Evolutionary conservation across 2,329 filamentous ascomycete genomes (phyloP).

Genomic region (Fonsecaea nubica): DNA sequence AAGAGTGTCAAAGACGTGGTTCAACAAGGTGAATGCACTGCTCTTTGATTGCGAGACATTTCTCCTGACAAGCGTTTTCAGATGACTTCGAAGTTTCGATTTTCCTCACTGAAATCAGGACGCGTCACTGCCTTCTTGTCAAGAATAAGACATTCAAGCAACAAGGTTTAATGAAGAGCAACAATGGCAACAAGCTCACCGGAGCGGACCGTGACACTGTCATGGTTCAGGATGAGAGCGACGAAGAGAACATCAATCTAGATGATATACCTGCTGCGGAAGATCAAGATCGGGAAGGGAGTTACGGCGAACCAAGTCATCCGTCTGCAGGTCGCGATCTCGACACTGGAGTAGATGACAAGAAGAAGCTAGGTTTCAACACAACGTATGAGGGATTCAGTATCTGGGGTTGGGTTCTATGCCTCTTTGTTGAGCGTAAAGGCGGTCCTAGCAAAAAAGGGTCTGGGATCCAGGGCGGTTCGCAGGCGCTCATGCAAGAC

Average conservation of each 20-base stretch:
- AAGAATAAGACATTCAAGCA: constrained; percentile 81
- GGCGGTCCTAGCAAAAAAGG: constrained; percentile 53
- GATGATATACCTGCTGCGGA: constrained; percentile 33
- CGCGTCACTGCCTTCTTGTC: constrained; percentile 82
- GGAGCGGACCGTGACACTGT: constrained; percentile 53
- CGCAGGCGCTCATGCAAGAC: constrained; percentile 79
- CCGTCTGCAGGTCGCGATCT: background rate
- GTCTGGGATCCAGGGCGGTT: constrained; percentile 51
- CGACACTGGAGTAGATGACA: constrained; percentile 64
- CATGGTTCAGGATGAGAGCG: constrained; percentile 64
- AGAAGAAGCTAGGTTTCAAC: constrained; percentile 87
- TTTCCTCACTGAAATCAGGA: constrained; percentile 85
- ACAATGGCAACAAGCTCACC: constrained; percentile 69
- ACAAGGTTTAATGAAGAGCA: constrained; percentile 55
- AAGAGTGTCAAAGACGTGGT: constrained; percentile 88
- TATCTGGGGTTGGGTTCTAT: constrained; percentile 92
- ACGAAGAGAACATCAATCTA: constrained; percentile 57
- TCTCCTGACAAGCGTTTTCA: constrained; percentile 46
- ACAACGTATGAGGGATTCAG: constrained; percentile 94
- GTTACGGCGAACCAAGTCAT: constrained; percentile 20
- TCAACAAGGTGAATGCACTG: constrained; percentile 65
- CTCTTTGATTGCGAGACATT: constrained; percentile 22
- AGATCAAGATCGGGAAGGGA: constrained; percentile 24
- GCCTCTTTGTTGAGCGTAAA: constrained; percentile 82
- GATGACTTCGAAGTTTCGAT: constrained; percentile 96